Evolutionary conservation across 2,329 filamentous ascomycete genomes (phyloP).

Genomic region (Cytospora piceae): DNA sequence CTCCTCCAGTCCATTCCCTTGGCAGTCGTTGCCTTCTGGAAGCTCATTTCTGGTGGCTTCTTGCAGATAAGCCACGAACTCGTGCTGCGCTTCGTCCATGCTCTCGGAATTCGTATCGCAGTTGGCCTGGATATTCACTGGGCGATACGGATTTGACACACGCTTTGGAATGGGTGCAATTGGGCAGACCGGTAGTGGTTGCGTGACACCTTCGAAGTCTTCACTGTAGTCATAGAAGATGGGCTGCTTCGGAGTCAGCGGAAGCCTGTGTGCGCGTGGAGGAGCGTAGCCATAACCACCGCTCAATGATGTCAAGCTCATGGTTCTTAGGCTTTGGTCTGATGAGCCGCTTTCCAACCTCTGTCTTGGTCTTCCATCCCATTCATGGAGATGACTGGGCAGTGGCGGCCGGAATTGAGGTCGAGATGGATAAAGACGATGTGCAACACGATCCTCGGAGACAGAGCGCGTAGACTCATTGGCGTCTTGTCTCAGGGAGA

Average conservation of each 20-base stretch:
- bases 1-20: background rate
- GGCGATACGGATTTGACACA: constrained; percentile 11
- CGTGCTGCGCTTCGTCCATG: constrained; percentile 13
- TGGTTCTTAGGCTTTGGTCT: constrained; percentile 46
- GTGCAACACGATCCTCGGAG: constrained; percentile 24
- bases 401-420: constrained; percentile 36
- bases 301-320: constrained; percentile 55
- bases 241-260: constrained; percentile 38
- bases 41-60: constrained; percentile 11
- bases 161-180: constrained; percentile 40
- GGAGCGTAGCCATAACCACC: constrained; percentile 49
- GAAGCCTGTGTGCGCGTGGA: constrained; percentile 33
- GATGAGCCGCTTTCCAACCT: constrained; percentile 42
- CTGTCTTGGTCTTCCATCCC: constrained; percentile 39
- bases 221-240: constrained; percentile 60
- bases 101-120: constrained; percentile 3
- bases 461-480: constrained; percentile 48
- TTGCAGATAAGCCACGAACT: constrained; percentile 21
- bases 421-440: constrained; percentile 29
- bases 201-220: constrained; percentile 46
- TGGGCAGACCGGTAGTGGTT: constrained; percentile 31
- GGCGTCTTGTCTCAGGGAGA: constrained; percentile 45
- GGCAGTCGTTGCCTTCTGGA: too few species aligned
- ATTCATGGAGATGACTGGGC: constrained; percentile 43
- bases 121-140: background rate